A percentile compares a stretch with the other conserved stretches of the same genome.
Evolutionary conservation across 257 asterid species (phyloP).

Genomic region (Solanum paucissectum): DNA sequence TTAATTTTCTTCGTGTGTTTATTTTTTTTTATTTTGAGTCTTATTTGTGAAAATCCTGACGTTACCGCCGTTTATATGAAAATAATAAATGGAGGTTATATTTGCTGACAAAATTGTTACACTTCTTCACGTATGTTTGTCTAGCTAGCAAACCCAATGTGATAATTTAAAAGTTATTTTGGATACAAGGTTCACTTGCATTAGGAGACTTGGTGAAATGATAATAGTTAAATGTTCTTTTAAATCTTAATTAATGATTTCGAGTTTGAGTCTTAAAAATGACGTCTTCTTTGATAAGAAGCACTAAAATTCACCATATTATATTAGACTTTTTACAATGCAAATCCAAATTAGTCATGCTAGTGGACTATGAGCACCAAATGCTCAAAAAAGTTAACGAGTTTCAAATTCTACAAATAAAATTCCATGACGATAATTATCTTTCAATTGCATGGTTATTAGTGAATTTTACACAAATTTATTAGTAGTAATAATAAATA

Average conservation of each 20-base stretch:
- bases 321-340: no score
- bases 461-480: background rate
- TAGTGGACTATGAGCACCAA: background rate
- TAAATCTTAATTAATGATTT: background rate
- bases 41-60: no score
- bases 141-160: background rate
- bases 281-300: fast-evolving
- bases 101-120: background rate
- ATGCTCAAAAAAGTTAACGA: background rate
- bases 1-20: fast-evolving
- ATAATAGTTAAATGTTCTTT: background rate
- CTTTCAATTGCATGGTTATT: background rate
- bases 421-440: background rate
- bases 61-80: fast-evolving
- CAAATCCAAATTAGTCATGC: background rate
- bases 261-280: background rate
- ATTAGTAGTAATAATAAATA: background rate
- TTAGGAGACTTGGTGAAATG: background rate
- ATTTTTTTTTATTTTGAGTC: background rate
- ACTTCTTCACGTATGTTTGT: background rate
- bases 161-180: background rate
- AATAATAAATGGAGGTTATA: background rate
- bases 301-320: background rate
- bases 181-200: background rate
- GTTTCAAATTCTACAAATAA: background rate